Evolutionary conservation across 345 rosid species (phyloP).

Genomic region (Abelmoschus esculentus): DNA sequence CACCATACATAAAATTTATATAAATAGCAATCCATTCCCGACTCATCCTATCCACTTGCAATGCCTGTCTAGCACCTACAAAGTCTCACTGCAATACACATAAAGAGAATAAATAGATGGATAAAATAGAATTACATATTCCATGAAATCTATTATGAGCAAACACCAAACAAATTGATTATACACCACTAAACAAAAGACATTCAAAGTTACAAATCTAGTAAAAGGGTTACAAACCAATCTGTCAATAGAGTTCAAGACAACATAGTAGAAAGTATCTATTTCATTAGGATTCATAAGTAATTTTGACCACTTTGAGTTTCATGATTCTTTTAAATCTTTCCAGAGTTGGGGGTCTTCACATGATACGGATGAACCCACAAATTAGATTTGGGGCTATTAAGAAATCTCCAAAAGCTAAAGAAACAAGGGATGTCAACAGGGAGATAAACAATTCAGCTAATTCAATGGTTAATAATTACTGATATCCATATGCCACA

Average conservation of each 20-base stretch:
- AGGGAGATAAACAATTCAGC: not conserved
- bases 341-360: too few species aligned
- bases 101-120: not conserved
- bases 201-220: not conserved
- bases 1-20: not conserved
- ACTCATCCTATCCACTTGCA: not conserved
- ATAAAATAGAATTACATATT: not conserved
- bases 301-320: not conserved
- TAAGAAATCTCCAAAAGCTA: not conserved
- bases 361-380: too few species aligned
- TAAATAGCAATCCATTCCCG: not conserved
- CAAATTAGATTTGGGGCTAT: too few species aligned
- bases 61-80: not conserved
- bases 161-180: not conserved
- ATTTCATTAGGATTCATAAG: not conserved
- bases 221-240: not conserved
- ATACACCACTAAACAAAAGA: not conserved
- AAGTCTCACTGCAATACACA: not conserved
- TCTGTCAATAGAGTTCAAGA: not conserved
- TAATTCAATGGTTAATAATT: not conserved
- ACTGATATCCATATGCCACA: not conserved
- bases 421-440: not conserved
- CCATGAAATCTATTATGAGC: not conserved
- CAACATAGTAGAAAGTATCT: not conserved
- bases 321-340: too few species aligned